Base-by-base conservation (phyloP, 768 basidiomycete species). In the Serpula lacrymans region DNA sequence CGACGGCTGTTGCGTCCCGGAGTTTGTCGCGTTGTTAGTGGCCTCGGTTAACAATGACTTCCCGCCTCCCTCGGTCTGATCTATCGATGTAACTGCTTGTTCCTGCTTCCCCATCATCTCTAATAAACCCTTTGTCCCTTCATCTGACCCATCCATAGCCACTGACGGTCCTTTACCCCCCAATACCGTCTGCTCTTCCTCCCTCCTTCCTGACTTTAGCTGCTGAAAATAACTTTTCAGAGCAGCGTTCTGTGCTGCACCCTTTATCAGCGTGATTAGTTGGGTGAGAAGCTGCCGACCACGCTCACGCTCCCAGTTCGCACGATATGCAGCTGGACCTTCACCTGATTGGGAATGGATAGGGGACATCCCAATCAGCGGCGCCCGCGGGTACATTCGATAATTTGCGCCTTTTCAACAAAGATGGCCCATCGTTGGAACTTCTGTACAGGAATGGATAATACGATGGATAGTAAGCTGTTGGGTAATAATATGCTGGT, bases 281-380 rank as follows among this genome's bases (percentile, higher is more conserved):
- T 88, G 79, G 3, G 70, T 62, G 12, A 85, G 66, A 24, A 89
- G 64, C 49, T 75, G 77, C 45, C 75, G 78, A 5, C 76, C 73
- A 21, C 86, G 74, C 25, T 82, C 74, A 33, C 63, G 71, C 46
- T 80, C 75, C 88, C 87, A 88, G 20, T 66, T 80, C 37, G 67
- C 57, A 7, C 62, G 69, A 57, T 89, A 89, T n/a, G 69, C 66
- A 13, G 71, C 55, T 2, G 88, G 84, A 2, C 83, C 88, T 49
- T 90, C 82, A 21, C 84, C 88, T 34, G 71, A 64, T 28, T 58
- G 61, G 56, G 47, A 89, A 89, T 5, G 88, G 88, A 57, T 81
- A 89, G 0, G 88, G 88, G 0, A 89, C 75, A 49, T 88, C 85
- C 88, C 88, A 90, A 53, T 88, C 85, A 1, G 59, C 71, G 1